Percentiles rank a stretch among this genome's conserved stretches.
Conservation (phyloP, 2,329 filamentous ascomycete species). For the Scytalidium lignicola region DNA sequence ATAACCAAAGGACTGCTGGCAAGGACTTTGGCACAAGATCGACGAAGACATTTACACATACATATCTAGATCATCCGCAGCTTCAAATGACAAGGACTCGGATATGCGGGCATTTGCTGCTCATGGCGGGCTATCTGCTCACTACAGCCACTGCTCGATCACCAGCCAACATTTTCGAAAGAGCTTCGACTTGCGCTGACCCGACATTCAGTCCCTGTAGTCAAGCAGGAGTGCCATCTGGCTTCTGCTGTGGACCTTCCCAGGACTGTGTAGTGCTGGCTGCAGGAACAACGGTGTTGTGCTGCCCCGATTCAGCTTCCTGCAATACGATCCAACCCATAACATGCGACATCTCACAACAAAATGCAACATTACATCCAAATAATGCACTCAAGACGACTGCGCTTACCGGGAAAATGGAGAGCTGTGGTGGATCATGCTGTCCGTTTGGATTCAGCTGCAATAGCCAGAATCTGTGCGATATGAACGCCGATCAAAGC, state of each 20-base stretch:
- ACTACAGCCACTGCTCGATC: slow-evolving; percentile 34
- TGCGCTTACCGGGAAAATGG: slow-evolving; percentile 50
- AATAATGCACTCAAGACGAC: slow-evolving; percentile 61
- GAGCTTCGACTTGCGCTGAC: slow-evolving; percentile 46
- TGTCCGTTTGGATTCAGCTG: slow-evolving; percentile 72
- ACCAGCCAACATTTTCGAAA: slow-evolving; percentile 34
- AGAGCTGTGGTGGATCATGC: slow-evolving; percentile 54
- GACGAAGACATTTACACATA: not conserved
- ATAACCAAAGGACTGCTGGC: slow-evolving; percentile 24
- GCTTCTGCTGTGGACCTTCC: slow-evolving; percentile 60
- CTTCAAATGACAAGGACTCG: slow-evolving; percentile 3
- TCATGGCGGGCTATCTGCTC: slow-evolving; percentile 25
- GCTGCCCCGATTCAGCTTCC: slow-evolving; percentile 55
- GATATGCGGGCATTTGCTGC: slow-evolving; percentile 9
- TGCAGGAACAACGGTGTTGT: slow-evolving; percentile 61
- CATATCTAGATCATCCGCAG: not conserved
- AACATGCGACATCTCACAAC: slow-evolving; percentile 55
- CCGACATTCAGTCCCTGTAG: slow-evolving; percentile 47
- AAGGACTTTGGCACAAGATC: not conserved
- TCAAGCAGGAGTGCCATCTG: slow-evolving; percentile 46
- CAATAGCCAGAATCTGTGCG: slow-evolving; percentile 37
- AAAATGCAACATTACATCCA: slow-evolving; percentile 54
- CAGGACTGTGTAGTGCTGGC: slow-evolving; percentile 57
- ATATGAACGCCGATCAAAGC: slow-evolving; percentile 46
- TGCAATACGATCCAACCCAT: slow-evolving; percentile 61